A percentile compares a stretch with the other conserved stretches of the same genome.
These are phyloP conservation scores for Alopecurus myosuroides DNA, from an alignment of 176 grass and related monocot species.

Conservation along the genomic window DNA sequence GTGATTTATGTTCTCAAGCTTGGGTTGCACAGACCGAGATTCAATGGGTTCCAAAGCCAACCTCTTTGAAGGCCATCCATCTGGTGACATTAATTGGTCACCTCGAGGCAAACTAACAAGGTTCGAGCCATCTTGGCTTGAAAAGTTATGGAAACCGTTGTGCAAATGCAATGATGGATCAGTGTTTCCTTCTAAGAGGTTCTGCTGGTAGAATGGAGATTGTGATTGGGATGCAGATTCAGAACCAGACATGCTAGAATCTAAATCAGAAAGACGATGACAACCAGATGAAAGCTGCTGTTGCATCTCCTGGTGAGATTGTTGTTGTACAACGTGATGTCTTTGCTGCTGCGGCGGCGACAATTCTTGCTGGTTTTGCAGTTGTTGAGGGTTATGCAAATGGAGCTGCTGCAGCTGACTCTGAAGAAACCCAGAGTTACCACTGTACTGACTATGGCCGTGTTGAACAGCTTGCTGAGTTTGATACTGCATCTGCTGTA, in stretches of 20 bases:
- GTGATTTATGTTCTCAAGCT: constrained; percentile 34
- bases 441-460: constrained; percentile 39
- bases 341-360: constrained; percentile 13
- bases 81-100: constrained; percentile 45
- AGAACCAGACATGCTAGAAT: constrained; percentile 47
- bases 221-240: constrained; percentile 37
- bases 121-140: constrained; percentile 57
- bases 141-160: constrained; percentile 58
- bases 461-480: constrained; percentile 60
- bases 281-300: constrained; percentile 42
- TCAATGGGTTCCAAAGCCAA: constrained; percentile 59
- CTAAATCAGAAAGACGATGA: constrained; percentile 48
- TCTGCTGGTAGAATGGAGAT: constrained; percentile 47
- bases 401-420: constrained; percentile 59
- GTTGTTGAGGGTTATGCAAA: constrained; percentile 28
- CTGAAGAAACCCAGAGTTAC: constrained; percentile 48
- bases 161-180: constrained; percentile 48
- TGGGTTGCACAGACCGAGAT: constrained; percentile 35
- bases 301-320: constrained; percentile 43
- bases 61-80: constrained; percentile 79
- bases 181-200: constrained; percentile 45
- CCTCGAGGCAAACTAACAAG: constrained; percentile 54
- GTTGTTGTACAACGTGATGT: constrained; percentile 24
- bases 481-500: constrained; percentile 76
- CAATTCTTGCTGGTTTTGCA: constrained; percentile 26